Evolutionary conservation across 1,284 basidiomycete genomes (phyloP).

Genomic region (Afroboletus lepidellus): DNA sequence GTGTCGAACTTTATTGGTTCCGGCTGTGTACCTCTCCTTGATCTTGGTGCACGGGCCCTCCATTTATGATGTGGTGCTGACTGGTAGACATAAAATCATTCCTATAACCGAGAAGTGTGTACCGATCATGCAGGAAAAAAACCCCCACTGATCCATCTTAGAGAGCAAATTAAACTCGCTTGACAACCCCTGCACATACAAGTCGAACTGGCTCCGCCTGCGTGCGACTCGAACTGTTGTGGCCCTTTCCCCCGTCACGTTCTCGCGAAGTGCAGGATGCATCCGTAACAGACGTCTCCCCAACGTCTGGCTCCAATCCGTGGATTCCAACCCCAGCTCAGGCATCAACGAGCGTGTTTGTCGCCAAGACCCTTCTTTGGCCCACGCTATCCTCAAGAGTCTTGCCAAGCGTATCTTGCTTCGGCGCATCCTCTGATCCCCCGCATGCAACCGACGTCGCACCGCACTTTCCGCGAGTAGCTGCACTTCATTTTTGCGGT

Average conservation of each 20-base stretch:
- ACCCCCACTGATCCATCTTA: no score
- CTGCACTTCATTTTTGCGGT: constrained; percentile 21
- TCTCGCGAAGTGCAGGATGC: constrained; percentile 23
- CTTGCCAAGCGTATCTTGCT: constrained; percentile 5
- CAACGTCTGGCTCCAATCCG: no score
- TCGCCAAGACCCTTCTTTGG: constrained; percentile 16
- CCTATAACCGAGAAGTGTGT: no score
- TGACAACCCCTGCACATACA: constrained; percentile 16
- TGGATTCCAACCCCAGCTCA: no score
- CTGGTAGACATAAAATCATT: no score
- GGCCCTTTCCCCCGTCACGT: constrained; percentile 13
- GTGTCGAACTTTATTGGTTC: no score
- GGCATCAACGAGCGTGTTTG: constrained; percentile 17
- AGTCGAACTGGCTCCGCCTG: constrained; percentile 9
- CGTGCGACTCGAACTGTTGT: constrained; percentile 4
- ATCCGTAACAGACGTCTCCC: no score
- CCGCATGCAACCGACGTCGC: no score
- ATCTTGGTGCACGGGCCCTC: no score
- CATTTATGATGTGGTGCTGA: no score
- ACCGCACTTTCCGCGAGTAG: constrained; percentile 22
- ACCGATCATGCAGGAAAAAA: no score
- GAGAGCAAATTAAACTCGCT: constrained; percentile 21
- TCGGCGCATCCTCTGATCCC: not conserved
- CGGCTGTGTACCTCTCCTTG: no score
- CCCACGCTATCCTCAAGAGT: not conserved